phyloP scores from a whole-genome alignment of 129 eudicot genomes.

The Ambrosia trifida region DNA sequence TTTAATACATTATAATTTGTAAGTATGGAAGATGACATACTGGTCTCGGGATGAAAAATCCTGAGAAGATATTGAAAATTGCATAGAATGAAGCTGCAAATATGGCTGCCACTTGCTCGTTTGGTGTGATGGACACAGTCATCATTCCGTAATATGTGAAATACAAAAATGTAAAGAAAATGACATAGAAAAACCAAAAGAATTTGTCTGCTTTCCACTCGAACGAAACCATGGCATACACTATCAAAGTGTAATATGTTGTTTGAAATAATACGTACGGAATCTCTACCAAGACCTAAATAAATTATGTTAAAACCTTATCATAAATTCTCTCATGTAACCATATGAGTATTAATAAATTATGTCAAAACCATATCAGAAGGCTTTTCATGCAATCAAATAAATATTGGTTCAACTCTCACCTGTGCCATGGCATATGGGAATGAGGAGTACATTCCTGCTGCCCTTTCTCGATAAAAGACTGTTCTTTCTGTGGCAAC shows the following conservation, averaged over 20 bases:
- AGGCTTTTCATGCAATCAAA: not conserved
- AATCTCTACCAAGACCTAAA: constrained; percentile 60
- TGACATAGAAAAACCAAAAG: constrained; percentile 55
- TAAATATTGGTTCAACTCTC: not conserved
- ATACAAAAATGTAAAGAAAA: constrained; percentile 58
- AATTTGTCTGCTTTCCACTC: constrained; percentile 55
- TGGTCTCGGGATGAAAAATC: constrained; percentile 68
- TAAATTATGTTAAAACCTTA: not conserved
- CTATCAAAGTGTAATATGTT: constrained; percentile 46
- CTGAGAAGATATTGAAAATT: constrained; percentile 57
- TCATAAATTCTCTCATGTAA: not conserved
- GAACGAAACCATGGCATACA: constrained; percentile 59
- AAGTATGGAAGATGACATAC: constrained; percentile 33
- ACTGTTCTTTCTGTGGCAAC: constrained; percentile 79
- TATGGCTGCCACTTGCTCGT: constrained; percentile 58
- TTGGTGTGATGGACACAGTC: constrained; percentile 70
- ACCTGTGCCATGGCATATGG: constrained; percentile 98
- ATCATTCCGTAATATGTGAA: constrained; percentile 76
- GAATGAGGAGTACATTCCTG: constrained; percentile 86
- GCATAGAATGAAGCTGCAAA: constrained; percentile 61
- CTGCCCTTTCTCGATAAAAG: constrained; percentile 81
- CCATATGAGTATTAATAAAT: not conserved
- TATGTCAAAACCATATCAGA: too few species aligned
- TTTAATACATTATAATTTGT: too few species aligned
- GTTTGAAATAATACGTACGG: constrained; percentile 65